phyloP scores from a whole-genome alignment of 768 basidiomycete species.

The Boletus eberwhitei region DNA sequence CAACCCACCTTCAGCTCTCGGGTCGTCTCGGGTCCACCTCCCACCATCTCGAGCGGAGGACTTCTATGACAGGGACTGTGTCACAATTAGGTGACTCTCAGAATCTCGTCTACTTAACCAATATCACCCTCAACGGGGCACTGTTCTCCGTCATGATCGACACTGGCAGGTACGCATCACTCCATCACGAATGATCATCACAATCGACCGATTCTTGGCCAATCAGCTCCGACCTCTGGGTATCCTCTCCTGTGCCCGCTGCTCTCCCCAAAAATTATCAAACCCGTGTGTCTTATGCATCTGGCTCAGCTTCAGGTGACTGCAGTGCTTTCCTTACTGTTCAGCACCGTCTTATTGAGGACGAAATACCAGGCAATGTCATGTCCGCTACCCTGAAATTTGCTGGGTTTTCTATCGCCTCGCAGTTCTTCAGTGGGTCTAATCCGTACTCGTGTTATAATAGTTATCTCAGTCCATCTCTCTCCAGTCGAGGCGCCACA shows the following conservation, averaged over 20 bases:
- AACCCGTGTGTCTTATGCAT: constrained; percentile 49
- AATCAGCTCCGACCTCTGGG: constrained; percentile 62
- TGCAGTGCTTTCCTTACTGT: background rate
- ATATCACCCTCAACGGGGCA: constrained; percentile 38
- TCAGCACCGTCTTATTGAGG: background rate
- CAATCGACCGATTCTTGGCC: constrained; percentile 5
- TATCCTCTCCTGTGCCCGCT: constrained; percentile 42
- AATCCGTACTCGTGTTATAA: background rate
- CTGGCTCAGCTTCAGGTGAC: constrained; percentile 49
- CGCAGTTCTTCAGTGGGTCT: constrained; percentile 32
- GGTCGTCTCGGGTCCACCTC: constrained; percentile 11
- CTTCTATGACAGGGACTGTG: constrained; percentile 26
- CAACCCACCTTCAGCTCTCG: constrained; percentile 13
- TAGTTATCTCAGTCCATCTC: background rate
- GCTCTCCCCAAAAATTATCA: constrained; percentile 38
- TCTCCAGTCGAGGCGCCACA: constrained; percentile 20
- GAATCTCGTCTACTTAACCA: constrained; percentile 37
- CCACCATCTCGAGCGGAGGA: constrained; percentile 21
- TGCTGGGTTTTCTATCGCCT: constrained; percentile 44
- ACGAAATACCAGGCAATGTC: constrained; percentile 22
- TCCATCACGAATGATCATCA: background rate
- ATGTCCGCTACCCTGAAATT: constrained; percentile 30
- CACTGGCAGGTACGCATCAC: constrained; percentile 41
- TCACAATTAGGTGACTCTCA: constrained; percentile 26
- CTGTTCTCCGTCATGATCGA: constrained; percentile 38